Base-by-base conservation (phyloP, 805 yeast genomes). In the Saccharomycopsis selenospora region DNA sequence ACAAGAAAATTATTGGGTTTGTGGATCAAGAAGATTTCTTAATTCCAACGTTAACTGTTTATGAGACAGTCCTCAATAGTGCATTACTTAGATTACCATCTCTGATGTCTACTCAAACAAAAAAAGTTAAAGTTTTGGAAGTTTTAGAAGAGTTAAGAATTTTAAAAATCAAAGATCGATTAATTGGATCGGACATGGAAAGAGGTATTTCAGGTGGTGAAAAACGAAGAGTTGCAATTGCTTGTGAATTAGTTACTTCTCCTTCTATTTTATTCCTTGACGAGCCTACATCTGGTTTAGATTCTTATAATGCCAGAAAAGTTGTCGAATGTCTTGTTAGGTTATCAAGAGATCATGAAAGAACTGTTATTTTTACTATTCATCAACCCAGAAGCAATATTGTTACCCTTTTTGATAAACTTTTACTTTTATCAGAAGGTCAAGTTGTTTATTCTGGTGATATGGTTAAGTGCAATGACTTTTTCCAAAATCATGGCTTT, bases 371-470 rank as follows among this genome's bases (percentile, higher is more conserved):
- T 1, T 84, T 93, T 62, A 88, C 99, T 0, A 93, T 93, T 55
- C 99, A 93, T 67, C 99, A 93, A 62, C 99, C 99, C 8, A 75
- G 99, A 60, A 86, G 96, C 49, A 93, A 93, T 60, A 91, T 93
- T 62, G 97, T 93, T 28, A 82, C 96, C 0, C 67, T 87, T 49
- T 93, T 93, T 64, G 96, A 91, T 61, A 82, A 82, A 57, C 72
- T 93, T 43, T 65, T 91, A 1, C 68, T 93, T 44, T 70, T 93
- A 46, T 83, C 96, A 23, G 84, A 84, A 54, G 98, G 99, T 52
- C 80, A 80, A 55, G 68, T 88, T 62, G 82, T 90, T 2, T 93
- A 85, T 61, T 86, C 96, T 0, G 99, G 99, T 14, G 80, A 78
- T n/a, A 82, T 84, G 74, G 67, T 72, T 4, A 77, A 77, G 41